These are phyloP conservation scores for Stereum hirsutum DNA, from an alignment of 1,284 basidiomycete genomes.

Conservation along the genomic window DNA sequence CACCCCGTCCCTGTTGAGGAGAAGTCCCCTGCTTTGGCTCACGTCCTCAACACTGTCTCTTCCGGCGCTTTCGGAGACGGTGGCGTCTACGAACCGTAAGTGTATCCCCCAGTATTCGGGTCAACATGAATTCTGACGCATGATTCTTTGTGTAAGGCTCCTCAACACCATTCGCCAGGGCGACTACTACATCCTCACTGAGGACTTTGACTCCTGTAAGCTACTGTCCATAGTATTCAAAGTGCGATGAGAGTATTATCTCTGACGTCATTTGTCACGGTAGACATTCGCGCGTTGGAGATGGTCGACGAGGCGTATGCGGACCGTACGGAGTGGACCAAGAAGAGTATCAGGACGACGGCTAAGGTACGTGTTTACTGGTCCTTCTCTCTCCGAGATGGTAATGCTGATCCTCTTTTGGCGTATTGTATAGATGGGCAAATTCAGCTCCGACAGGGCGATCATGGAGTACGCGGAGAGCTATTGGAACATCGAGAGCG, in stretches of 20 bases:
- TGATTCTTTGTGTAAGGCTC: constrained; percentile 37
- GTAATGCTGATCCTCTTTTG: constrained; percentile 4
- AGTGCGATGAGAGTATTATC: not conserved
- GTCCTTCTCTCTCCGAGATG: not conserved
- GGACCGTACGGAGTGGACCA: constrained; percentile 79
- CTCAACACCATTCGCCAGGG: constrained; percentile 70
- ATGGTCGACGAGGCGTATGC: constrained; percentile 85
- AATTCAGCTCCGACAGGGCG: constrained; percentile 88
- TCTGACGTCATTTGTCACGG: not conserved
- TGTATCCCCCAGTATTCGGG: constrained; percentile 12
- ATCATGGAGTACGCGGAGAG: constrained; percentile 85
- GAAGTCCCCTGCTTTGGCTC: constrained; percentile 72
- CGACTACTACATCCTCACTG: constrained; percentile 77
- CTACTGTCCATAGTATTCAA: constrained; percentile 6
- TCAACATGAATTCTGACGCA: constrained; percentile 10
- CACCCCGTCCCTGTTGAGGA: constrained; percentile 72
- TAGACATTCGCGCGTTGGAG: constrained; percentile 70
- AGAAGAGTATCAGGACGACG: constrained; percentile 81
- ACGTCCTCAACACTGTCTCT: constrained; percentile 66
- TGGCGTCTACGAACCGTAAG: constrained; percentile 69
- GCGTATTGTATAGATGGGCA: constrained; percentile 64
- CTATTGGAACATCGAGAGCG: constrained; percentile 64
- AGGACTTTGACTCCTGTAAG: constrained; percentile 87
- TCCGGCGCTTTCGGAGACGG: constrained; percentile 72
- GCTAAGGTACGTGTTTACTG: constrained; percentile 42